A percentile compares a stretch with the other conserved stretches of the same genome.
These are phyloP conservation scores for Lactarius deliciosus DNA, from an alignment of 768 basidiomycete species.

Conservation along the genomic window DNA sequence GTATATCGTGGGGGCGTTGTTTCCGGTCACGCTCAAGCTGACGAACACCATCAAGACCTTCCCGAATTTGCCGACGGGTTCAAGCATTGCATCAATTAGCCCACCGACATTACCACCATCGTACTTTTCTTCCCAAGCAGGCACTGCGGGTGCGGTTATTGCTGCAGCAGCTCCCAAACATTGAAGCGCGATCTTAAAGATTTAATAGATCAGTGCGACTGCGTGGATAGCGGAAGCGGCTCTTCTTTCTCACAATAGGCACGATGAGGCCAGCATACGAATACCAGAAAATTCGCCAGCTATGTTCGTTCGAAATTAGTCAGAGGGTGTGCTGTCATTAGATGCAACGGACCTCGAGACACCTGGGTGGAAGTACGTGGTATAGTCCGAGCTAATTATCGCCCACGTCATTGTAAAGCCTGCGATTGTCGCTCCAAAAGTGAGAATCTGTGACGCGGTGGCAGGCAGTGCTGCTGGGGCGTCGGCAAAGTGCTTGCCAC, in stretches of 20 bases:
- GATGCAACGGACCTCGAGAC: conserved; percentile 50
- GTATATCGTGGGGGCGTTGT: conserved; percentile 83
- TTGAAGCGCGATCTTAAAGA: conserved; percentile 40
- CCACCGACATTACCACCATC: conserved; percentile 57
- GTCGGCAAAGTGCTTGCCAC: conserved; percentile 63
- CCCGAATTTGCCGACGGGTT: conserved; percentile 62
- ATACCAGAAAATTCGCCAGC: conserved; percentile 61
- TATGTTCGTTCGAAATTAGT: conserved; percentile 30
- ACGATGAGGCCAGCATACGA: conserved; percentile 63
- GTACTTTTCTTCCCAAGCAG: conserved; percentile 57
- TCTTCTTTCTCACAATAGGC: conserved; percentile 51
- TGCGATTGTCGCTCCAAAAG: conserved; percentile 67
- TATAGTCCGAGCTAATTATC: conserved; percentile 68
- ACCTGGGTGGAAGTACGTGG: conserved; percentile 60
- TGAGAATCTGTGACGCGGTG: conserved; percentile 53
- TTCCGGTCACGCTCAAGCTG: conserved; percentile 73
- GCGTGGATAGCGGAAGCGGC: conserved; percentile 11
- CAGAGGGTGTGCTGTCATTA: not conserved
- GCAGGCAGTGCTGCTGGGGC: conserved; percentile 52
- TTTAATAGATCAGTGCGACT: not conserved
- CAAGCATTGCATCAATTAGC: conserved; percentile 59
- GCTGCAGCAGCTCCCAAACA: conserved; percentile 71
- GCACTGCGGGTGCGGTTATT: conserved; percentile 52
- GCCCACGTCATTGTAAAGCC: conserved; percentile 71
- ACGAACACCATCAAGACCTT: conserved; percentile 72